Evolutionary conservation across 1,284 basidiomycete species (phyloP).

Genomic region (Trichosporon asahii): DNA sequence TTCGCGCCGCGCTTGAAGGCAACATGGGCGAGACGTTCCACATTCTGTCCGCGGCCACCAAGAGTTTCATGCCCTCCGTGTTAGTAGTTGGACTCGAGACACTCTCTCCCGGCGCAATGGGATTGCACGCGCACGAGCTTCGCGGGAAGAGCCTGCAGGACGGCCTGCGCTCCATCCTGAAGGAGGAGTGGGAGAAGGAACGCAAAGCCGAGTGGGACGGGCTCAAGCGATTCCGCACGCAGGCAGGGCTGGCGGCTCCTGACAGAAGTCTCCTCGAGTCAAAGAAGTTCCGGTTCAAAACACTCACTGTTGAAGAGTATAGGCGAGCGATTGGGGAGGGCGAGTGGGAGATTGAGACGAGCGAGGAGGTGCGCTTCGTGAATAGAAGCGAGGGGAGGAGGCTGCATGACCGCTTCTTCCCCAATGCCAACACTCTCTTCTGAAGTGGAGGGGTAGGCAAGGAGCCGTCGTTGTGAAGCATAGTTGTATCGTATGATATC

Average conservation of each 20-base stretch:
- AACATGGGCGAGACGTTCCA: not conserved
- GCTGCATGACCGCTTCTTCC: not conserved
- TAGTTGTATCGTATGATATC: not conserved
- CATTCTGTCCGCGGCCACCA: not conserved
- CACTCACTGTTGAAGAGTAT: not conserved
- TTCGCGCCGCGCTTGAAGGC: not conserved
- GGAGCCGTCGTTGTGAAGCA: not conserved
- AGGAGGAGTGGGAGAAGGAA: not conserved
- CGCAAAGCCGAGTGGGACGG: not conserved
- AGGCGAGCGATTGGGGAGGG: not conserved
- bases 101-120: not conserved
- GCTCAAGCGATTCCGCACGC: not conserved
- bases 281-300: not conserved
- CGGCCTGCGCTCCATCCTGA: not conserved
- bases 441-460: not conserved
- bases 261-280: not conserved
- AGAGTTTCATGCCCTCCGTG: not conserved
- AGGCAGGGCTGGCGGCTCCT: too few species aligned
- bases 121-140: not conserved
- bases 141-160: not conserved
- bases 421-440: not conserved
- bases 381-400: not conserved
- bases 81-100: conserved; percentile 11
- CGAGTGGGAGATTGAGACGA: not conserved
- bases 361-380: not conserved